These are phyloP conservation scores for Chlamydomonas eustigma DNA, from an alignment of 139 green algal species.

Conservation along the genomic window DNA sequence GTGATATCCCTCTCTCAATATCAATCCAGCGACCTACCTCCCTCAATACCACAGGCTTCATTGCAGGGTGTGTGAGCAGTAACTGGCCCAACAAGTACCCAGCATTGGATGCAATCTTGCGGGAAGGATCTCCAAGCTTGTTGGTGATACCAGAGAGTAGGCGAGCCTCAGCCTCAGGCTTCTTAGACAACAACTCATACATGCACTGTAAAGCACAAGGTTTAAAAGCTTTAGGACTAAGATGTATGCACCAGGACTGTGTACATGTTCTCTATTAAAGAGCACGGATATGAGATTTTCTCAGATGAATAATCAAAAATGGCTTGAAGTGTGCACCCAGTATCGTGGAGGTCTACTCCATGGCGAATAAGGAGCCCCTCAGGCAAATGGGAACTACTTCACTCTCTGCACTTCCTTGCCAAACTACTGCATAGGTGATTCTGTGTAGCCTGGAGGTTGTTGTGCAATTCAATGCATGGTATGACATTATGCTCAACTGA, in stretches of 20 bases:
- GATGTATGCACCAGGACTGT: too few species aligned
- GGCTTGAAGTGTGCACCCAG: background rate
- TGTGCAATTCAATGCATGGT: too few species aligned
- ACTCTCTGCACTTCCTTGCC: background rate
- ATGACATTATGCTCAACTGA: too few species aligned
- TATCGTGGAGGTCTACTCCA: background rate
- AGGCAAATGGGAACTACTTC: background rate
- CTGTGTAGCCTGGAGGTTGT: background rate
- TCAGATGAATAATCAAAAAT: too few species aligned
- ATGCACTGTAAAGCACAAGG: conserved; percentile 29
- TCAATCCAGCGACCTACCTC: conserved; percentile 72
- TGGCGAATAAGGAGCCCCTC: background rate
- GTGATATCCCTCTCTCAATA: too few species aligned
- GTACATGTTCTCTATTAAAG: too few species aligned
- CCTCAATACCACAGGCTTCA: conserved; percentile 79
- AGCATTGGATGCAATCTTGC: conserved; percentile 83
- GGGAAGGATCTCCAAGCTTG: conserved; percentile 80
- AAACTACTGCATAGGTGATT: conserved; percentile 3
- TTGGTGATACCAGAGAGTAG: conserved; percentile 85
- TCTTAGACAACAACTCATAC: conserved; percentile 54
- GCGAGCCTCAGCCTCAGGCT: conserved; percentile 65
- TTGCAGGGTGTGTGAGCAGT: conserved; percentile 78
- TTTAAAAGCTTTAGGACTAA: too few species aligned
- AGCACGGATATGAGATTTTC: too few species aligned
- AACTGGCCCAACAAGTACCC: conserved; percentile 78